These are phyloP conservation scores for Scheffersomyces cryptocercus DNA, from an alignment of 1,139 yeast genomes.

Conservation along the genomic window DNA sequence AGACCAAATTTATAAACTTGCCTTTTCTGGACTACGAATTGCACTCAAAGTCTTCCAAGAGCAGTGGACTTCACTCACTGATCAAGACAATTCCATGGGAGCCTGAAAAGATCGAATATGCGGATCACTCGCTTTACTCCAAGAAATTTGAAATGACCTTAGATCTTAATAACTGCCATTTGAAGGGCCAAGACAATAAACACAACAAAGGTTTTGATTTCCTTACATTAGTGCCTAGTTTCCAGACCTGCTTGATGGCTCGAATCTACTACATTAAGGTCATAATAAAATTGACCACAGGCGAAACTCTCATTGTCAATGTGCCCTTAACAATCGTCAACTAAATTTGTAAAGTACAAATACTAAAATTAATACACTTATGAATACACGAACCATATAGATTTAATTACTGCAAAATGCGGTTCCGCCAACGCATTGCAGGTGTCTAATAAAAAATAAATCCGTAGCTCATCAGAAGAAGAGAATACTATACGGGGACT, in stretches of 20 bases:
- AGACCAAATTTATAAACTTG: constrained; percentile 32
- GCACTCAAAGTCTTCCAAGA: constrained; percentile 13
- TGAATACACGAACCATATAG: too few species aligned
- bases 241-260: constrained; percentile 57
- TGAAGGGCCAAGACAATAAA: constrained; percentile 25
- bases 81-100: constrained; percentile 31
- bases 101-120: constrained; percentile 8
- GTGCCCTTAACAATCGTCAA: constrained; percentile 38
- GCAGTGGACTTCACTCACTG: constrained; percentile 19
- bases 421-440: too few species aligned
- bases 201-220: constrained; percentile 27
- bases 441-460: too few species aligned
- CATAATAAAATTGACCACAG: constrained; percentile 29
- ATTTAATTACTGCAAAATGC: too few species aligned
- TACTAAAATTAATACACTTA: neutral
- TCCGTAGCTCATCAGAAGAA: too few species aligned
- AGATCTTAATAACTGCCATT: constrained; percentile 25
- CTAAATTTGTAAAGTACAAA: constrained; percentile 2
- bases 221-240: constrained; percentile 52
- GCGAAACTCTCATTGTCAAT: constrained; percentile 35
- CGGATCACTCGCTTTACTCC: constrained; percentile 20
- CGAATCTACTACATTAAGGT: constrained; percentile 49
- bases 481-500: too few species aligned
- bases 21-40: constrained; percentile 18
- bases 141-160: constrained; percentile 29